phyloP scores from a whole-genome alignment of 164 flowering plant species.

The Kingdonia uniflora region DNA sequence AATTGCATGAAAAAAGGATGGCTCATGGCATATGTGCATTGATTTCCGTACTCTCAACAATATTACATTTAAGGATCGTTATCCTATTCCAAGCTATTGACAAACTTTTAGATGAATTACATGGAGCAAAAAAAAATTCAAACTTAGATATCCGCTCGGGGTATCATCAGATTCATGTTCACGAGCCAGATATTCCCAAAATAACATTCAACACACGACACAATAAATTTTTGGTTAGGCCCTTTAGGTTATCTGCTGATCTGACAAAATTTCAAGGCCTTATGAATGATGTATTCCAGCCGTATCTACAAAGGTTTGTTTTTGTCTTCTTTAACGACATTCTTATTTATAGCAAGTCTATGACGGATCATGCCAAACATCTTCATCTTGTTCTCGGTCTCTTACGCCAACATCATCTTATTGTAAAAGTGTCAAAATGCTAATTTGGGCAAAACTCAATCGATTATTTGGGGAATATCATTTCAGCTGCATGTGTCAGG shows the following conservation, averaged over 20 bases:
- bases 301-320: background rate
- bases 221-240: background rate
- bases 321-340: background rate
- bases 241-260: no score
- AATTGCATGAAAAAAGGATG: background rate
- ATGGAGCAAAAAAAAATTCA: background rate
- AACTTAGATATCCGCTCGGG: background rate
- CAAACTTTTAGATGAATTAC: background rate
- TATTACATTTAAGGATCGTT: background rate
- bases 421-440: background rate
- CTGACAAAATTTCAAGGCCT: no score
- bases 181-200: background rate
- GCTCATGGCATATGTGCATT: no score
- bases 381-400: background rate
- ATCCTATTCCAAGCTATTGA: no score
- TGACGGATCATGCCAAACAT: background rate
- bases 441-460: background rate
- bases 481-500: background rate
- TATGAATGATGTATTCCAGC: background rate
- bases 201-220: background rate
- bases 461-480: background rate
- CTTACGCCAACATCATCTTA: background rate
- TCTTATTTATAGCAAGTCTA: background rate
- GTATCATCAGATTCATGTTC: background rate
- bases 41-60: no score